These are phyloP conservation scores for Mallotus repandus DNA, from an alignment of 441 rosid species.

Conservation along the genomic window DNA sequence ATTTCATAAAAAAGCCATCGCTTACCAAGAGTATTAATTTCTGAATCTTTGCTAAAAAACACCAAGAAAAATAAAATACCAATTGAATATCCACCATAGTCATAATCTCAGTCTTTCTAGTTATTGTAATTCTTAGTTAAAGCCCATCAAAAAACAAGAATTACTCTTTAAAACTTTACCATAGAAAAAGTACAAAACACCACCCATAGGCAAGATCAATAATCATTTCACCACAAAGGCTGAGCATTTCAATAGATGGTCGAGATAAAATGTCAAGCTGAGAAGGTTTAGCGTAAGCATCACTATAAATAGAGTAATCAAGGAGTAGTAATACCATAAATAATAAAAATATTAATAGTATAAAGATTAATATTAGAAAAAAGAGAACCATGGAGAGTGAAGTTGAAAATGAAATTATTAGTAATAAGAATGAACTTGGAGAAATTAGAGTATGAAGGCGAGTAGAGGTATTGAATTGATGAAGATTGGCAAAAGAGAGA, in stretches of 20 bases:
- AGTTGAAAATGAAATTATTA: slow-evolving; percentile 48
- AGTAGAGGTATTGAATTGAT: slow-evolving; percentile 43
- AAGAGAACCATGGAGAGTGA: slow-evolving; percentile 50
- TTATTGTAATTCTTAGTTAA: neutral
- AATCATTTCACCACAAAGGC: neutral
- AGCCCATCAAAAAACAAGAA: neutral
- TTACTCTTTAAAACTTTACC: slow-evolving; percentile 1
- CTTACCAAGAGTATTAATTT: neutral
- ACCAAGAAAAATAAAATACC: neutral
- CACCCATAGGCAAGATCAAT: slow-evolving; percentile 16
- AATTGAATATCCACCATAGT: neutral
- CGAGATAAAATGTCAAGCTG: slow-evolving; percentile 8
- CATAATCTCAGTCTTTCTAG: neutral
- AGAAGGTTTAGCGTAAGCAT: too few relatives aligned
- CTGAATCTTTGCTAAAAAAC: neutral
- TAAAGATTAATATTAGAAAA: slow-evolving; percentile 49
- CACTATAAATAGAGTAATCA: slow-evolving; percentile 48
- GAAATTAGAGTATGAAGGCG: slow-evolving; percentile 70
- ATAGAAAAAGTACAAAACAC: slow-evolving; percentile 16
- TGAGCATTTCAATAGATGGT: slow-evolving; percentile 15
- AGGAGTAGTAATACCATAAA: slow-evolving; percentile 55
- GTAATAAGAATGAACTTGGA: slow-evolving; percentile 59
- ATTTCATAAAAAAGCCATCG: neutral
- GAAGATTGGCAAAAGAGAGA: slow-evolving; percentile 60
- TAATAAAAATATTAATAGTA: slow-evolving; percentile 41